These are phyloP conservation scores for Trapa incisa DNA, from an alignment of 345 rosid species.

Conservation along the genomic window DNA sequence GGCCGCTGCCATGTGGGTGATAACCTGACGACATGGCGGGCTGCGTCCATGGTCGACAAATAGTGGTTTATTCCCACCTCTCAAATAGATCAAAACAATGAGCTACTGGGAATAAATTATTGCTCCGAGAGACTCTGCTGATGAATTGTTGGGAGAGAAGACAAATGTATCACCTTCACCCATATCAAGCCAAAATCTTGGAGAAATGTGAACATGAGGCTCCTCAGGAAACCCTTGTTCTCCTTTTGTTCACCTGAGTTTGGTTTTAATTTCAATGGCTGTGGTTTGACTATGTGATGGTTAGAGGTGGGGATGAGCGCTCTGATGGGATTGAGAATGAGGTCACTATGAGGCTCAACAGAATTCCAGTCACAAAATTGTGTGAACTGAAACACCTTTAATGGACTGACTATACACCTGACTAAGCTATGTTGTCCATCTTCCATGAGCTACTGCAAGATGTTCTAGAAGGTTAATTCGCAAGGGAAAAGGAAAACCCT, in stretches of 20 bases:
- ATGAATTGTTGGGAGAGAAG: constrained; percentile 11
- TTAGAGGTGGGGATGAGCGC: background rate
- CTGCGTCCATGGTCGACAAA: constrained; percentile 17
- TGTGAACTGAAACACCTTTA: no score
- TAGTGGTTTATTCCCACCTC: constrained; percentile 18
- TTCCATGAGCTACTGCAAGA: no score
- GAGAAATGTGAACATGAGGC: constrained; percentile 27
- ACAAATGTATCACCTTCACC: constrained; percentile 22
- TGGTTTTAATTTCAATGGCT: background rate
- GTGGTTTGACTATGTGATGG: background rate
- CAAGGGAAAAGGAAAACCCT: no score
- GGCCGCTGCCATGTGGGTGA: constrained; percentile 45
- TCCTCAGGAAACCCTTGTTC: background rate
- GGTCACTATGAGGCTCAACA: no score
- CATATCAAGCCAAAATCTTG: background rate
- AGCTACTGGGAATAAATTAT: background rate
- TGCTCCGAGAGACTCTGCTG: constrained; percentile 6
- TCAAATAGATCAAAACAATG: constrained; percentile 1
- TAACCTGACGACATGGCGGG: constrained; percentile 20
- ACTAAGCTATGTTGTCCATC: no score
- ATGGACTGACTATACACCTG: no score
- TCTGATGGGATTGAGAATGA: background rate
- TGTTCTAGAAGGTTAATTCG: no score
- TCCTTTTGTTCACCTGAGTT: background rate
- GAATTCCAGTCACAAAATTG: no score